Evolutionary conservation across 2,329 filamentous ascomycete species (phyloP).

Genomic region (Alternaria arbusti): DNA sequence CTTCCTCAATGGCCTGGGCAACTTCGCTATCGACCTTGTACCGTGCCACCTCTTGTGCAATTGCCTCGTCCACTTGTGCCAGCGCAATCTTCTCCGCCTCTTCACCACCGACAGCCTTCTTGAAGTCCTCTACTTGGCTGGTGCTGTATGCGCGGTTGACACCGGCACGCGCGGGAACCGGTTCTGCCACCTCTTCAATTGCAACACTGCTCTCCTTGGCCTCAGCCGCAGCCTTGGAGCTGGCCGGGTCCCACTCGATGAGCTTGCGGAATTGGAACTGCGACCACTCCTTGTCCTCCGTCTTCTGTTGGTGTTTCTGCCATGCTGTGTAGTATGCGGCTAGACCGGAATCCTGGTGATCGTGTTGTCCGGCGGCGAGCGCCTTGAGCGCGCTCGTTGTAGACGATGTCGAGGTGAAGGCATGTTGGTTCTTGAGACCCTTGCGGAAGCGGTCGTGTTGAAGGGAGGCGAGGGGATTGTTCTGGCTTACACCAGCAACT

Average conservation of each 20-base stretch:
- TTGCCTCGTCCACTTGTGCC: slow-evolving; percentile 83
- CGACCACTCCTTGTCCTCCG: slow-evolving; percentile 82
- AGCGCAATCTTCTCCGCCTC: slow-evolving; percentile 63
- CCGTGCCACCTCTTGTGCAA: slow-evolving; percentile 77
- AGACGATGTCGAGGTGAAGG: slow-evolving; percentile 64
- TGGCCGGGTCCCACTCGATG: slow-evolving; percentile 81
- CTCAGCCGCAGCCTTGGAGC: slow-evolving; percentile 49
- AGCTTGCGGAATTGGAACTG: slow-evolving; percentile 88
- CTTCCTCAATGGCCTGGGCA: slow-evolving; percentile 39
- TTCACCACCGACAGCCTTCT: slow-evolving; percentile 59
- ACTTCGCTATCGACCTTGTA: slow-evolving; percentile 59
- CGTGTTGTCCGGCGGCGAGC: slow-evolving; percentile 31
- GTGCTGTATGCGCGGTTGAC: slow-evolving; percentile 60
- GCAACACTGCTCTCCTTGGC: slow-evolving; percentile 42
- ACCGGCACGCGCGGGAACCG: slow-evolving; percentile 34
- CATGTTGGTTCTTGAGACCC: slow-evolving; percentile 71
- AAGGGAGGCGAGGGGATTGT: slow-evolving; percentile 62
- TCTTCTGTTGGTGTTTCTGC: slow-evolving; percentile 71
- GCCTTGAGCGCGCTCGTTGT: slow-evolving; percentile 48
- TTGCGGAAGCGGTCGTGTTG: slow-evolving; percentile 54
- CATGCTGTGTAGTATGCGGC: slow-evolving; percentile 92
- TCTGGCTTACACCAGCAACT: slow-evolving; percentile 80
- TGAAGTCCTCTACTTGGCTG: slow-evolving; percentile 66
- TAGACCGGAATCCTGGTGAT: slow-evolving; percentile 63
- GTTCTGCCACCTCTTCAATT: slow-evolving; percentile 40